A percentile compares a stretch with the other conserved stretches of the same genome.
These are phyloP conservation scores for Populus deltoides DNA, from an alignment of 345 rosid species.

Conservation along the genomic window DNA sequence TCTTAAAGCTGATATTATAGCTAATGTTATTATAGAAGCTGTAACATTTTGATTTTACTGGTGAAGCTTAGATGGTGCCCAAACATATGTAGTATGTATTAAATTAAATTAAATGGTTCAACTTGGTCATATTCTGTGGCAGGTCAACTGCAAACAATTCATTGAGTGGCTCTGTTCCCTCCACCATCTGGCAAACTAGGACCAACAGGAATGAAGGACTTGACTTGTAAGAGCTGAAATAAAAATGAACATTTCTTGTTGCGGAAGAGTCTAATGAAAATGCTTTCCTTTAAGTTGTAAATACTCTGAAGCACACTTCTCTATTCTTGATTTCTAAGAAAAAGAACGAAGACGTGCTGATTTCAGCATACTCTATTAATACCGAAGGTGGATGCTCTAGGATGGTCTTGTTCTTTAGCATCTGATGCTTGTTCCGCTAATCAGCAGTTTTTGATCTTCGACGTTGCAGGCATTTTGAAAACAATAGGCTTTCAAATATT, in stretches of 20 bases:
- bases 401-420: not conserved
- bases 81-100: not conserved
- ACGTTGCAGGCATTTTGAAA: slow-evolving; percentile 67
- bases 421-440: slow-evolving; percentile 8
- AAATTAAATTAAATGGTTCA: slow-evolving; percentile 3
- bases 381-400: not conserved
- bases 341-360: slow-evolving; percentile 6
- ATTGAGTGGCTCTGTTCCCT: slow-evolving; percentile 63
- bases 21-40: not conserved
- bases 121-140: slow-evolving; percentile 32
- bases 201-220: slow-evolving; percentile 49
- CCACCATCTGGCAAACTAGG: slow-evolving; percentile 69
- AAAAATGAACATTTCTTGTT: not conserved
- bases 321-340: not conserved
- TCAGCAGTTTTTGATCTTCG: slow-evolving; percentile 10
- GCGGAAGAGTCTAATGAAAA: not conserved
- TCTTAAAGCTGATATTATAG: not conserved
- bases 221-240: slow-evolving; percentile 53
- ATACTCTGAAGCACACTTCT: not conserved
- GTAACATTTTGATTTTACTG: not conserved
- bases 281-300: not conserved
- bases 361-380: not conserved
- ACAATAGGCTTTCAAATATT: slow-evolving; percentile 59
- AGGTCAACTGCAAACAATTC: slow-evolving; percentile 81
- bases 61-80: not conserved